phyloP scores from a whole-genome alignment of 148 eudicot species.

The Rhododendron ovatum region DNA sequence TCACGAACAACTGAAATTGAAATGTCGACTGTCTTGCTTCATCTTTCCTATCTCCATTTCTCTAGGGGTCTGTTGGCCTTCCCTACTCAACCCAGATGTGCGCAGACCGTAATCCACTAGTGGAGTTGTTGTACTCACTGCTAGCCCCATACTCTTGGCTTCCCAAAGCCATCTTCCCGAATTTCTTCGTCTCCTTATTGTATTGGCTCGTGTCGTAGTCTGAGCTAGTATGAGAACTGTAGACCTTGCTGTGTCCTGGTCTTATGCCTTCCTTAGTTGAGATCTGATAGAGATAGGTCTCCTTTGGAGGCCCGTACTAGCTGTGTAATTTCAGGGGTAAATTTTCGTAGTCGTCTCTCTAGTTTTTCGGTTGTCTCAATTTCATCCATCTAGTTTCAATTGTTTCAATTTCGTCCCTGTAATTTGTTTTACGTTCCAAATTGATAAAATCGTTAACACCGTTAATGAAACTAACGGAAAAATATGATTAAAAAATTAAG shows the following conservation, averaged over 20 bases:
- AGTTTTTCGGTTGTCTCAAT: too few relatives aligned
- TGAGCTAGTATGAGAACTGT: constrained; percentile 71
- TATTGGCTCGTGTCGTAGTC: too few relatives aligned
- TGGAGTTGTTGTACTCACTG: constrained; percentile 21
- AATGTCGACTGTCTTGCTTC: background rate
- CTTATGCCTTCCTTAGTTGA: constrained; percentile 74
- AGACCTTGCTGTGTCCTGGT: constrained; percentile 70
- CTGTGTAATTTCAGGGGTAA: constrained; percentile 37
- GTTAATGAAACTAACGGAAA: too few relatives aligned
- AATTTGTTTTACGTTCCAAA: too few relatives aligned
- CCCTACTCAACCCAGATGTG: constrained; percentile 81
- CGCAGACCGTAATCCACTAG: constrained; percentile 88
- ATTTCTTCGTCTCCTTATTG: constrained; percentile 18
- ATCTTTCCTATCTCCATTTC: constrained; percentile 14
- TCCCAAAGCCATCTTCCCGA: too few relatives aligned
- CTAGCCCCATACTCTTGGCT: too few relatives aligned
- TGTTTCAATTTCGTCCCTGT: too few relatives aligned
- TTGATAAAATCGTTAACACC: too few relatives aligned
- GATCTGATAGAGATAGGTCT: constrained; percentile 75
- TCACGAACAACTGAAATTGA: background rate
- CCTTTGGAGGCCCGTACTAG: constrained; percentile 90
- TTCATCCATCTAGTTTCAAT: too few relatives aligned
- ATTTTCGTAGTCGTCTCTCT: too few relatives aligned
- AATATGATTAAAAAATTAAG: too few relatives aligned
- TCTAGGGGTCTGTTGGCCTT: constrained; percentile 54